Evolutionary conservation across 1,284 basidiomycete species (phyloP), one percentile per base, ranked within the genome.

Genomic region (Pholiota adiposa): DNA sequence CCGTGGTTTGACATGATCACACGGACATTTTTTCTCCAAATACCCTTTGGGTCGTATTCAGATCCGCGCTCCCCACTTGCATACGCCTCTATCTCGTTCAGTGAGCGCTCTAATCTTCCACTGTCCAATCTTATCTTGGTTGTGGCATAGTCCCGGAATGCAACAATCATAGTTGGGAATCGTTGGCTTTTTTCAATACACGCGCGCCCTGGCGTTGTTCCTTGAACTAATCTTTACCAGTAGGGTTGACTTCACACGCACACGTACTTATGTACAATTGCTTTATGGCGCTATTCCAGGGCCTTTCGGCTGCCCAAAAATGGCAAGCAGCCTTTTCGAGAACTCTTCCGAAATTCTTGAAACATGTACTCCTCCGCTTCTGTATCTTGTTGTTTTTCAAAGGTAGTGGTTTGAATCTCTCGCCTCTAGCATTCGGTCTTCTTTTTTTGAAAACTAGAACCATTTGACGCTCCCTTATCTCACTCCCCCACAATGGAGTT

Each of bases 321-420:
- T 48, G 51, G 51, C 9, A 59, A 44, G 33, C 23, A 59, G 29
- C 51, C 51, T 27, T 48, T 49, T 41, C 19, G 19, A 53, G 44
- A 53, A 59, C 1, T 23, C 52, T 44, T 33, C 53, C 53, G 25
- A 54, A 54, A 41, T 55, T 55, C 54, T 27, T 55, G 54, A 55
- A 55, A 55, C 54, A 29, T 48, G 51, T 34, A 55, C 18, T 55
- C 34, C 51, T 55, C n/a, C n/a, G 5, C 41, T 46, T 43, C n/a
- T 33, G 18, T 23, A 36, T 27, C 14, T 48, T 19, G 34, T 34
- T 23, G 5, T 12, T 29, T 9, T 19, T 33, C 40, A 38, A n/a
- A n/a, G 31, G 36, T 9, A 12, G 38, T 23, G 36, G 8, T 3
- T 38, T 38, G 40, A 18, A 7, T 18, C 19, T 38, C 40, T 41